These are phyloP conservation scores for Rhipidocladum racemiflorum DNA, from an alignment of 176 grass and related monocot genomes.

Conservation along the genomic window DNA sequence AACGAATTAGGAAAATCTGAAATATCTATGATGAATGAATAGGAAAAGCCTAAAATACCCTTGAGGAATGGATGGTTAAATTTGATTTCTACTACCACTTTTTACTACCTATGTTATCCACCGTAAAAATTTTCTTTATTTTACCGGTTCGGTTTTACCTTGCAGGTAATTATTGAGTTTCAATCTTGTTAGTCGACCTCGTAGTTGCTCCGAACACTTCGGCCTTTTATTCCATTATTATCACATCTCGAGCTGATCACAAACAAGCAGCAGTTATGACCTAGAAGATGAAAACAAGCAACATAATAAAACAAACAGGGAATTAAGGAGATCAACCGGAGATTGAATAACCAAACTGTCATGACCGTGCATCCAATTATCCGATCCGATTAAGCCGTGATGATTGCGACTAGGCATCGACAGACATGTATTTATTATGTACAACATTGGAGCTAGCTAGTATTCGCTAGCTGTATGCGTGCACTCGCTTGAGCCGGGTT, in stretches of 20 bases:
- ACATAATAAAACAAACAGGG: neutral
- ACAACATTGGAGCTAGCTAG: neutral
- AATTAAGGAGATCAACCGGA: neutral
- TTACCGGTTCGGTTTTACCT: neutral
- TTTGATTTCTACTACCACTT: no score
- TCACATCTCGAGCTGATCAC: neutral
- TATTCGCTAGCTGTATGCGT: neutral
- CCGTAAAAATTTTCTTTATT: no score
- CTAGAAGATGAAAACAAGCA: neutral
- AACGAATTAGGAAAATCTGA: no score
- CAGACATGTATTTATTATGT: slow-evolving; percentile 40
- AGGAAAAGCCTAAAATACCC: no score
- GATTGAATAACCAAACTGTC: neutral
- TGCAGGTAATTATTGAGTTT: neutral
- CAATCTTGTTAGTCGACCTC: neutral
- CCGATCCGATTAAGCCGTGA: slow-evolving; percentile 6
- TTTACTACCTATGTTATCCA: no score
- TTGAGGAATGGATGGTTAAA: no score
- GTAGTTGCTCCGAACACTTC: no score
- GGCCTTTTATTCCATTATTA: no score
- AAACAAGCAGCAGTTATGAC: neutral
- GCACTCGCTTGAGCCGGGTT: neutral
- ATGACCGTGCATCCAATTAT: neutral
- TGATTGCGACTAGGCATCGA: slow-evolving; percentile 28
- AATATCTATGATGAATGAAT: no score